phyloP scores from a whole-genome alignment of 495 filamentous ascomycete genomes.

The Massariosphaeria phaeospora region DNA sequence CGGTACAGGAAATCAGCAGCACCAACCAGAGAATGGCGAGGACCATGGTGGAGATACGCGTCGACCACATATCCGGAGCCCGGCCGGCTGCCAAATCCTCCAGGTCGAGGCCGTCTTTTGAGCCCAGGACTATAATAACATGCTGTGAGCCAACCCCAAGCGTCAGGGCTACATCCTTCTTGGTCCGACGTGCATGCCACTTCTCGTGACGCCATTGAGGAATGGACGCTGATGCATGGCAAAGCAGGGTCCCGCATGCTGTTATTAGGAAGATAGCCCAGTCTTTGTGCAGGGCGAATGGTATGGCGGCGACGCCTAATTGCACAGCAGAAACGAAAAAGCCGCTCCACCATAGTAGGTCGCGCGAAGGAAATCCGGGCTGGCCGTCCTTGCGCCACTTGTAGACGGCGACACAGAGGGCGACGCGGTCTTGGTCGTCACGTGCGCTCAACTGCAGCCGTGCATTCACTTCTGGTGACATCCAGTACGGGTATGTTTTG shows the following conservation, averaged over 20 bases:
- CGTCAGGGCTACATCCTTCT: conserved; percentile 39
- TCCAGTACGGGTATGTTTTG: too few relatives aligned
- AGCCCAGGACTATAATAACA: conserved; percentile 43
- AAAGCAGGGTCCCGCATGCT: conserved; percentile 40
- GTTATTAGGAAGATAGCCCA: conserved; percentile 49
- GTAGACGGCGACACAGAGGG: too few relatives aligned
- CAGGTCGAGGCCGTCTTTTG: conserved; percentile 43
- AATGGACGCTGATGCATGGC: conserved; percentile 38
- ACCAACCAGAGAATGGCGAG: conserved; percentile 42
- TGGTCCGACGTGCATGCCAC: conserved; percentile 42
- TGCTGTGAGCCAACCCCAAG: conserved; percentile 46
- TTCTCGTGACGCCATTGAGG: conserved; percentile 52
- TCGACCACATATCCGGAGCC: conserved; percentile 1
- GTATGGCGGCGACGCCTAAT: conserved; percentile 46
- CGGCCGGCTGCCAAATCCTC: conserved; percentile 41
- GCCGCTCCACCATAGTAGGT: conserved; percentile 40
- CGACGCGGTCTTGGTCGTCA: too few relatives aligned
- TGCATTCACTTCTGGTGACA: too few relatives aligned
- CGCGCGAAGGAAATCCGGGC: background rate
- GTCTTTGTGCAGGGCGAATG: conserved; percentile 41
- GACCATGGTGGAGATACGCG: conserved; percentile 3
- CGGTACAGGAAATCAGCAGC: conserved; percentile 42
- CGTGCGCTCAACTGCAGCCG: too few relatives aligned
- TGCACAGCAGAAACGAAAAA: conserved; percentile 42
- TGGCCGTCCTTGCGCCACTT: too few relatives aligned